Conservation (phyloP, 192 early-diverging fungal genomes). For the Backusella australiensis region DNA sequence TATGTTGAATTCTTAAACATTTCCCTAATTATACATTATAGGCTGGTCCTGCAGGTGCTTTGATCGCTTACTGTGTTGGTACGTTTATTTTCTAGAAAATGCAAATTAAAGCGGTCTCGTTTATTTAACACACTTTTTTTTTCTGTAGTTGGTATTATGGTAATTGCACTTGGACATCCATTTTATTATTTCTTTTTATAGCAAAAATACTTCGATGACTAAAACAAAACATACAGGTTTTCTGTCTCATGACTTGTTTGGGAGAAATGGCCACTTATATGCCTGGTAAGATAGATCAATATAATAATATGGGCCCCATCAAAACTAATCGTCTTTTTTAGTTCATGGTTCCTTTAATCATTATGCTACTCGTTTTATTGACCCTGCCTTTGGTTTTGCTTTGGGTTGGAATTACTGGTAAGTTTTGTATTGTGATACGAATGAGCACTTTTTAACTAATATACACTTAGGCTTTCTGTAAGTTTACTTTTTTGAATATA, state of each 20-base stretch:
- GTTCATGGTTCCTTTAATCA: slow-evolving; percentile 74
- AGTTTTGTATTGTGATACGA: neutral
- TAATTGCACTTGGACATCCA: slow-evolving; percentile 9
- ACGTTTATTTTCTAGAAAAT: neutral
- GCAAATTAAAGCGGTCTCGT: too few species aligned
- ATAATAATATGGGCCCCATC: neutral
- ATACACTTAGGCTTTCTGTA: slow-evolving; percentile 15
- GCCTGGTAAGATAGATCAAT: slow-evolving; percentile 42
- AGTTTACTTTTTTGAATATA: neutral
- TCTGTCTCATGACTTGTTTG: slow-evolving; percentile 65
- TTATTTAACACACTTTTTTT: too few species aligned
- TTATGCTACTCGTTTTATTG: slow-evolving; percentile 73
- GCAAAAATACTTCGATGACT: neutral
- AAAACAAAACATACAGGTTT: slow-evolving; percentile 9
- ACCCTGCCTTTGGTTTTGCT: slow-evolving; percentile 70
- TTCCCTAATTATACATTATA: slow-evolving; percentile 11
- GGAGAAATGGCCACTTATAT: slow-evolving; percentile 83
- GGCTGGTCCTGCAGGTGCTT: slow-evolving; percentile 75
- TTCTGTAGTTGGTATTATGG: slow-evolving; percentile 55
- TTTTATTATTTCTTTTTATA: neutral
- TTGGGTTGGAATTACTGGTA: slow-evolving; percentile 61
- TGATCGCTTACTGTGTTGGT: slow-evolving; percentile 57
- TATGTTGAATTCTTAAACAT: neutral
- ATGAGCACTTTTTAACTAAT: neutral
- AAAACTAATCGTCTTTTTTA: neutral